phyloP scores from a whole-genome alignment of 2,329 filamentous ascomycete species.

The Penicillium olsonii region DNA sequence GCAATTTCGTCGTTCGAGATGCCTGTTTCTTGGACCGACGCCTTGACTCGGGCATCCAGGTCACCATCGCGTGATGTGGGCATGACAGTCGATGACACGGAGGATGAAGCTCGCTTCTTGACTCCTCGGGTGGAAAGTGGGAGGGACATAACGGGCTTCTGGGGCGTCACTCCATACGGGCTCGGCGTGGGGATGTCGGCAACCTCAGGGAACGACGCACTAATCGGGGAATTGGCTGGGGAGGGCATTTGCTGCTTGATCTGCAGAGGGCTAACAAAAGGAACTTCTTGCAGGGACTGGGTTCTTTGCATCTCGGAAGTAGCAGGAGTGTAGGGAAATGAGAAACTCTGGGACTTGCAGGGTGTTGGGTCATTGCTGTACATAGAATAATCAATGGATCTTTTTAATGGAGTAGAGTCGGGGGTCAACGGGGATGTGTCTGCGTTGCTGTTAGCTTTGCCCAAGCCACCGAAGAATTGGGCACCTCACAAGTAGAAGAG shows the following conservation, averaged over 20 bases:
- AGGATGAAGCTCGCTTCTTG: conserved; percentile 22
- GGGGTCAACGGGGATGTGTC: conserved; percentile 61
- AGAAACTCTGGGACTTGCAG: conserved; percentile 38
- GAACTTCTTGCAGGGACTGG: conserved; percentile 49
- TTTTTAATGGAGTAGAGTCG: conserved; percentile 60
- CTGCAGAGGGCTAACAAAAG: conserved; percentile 33
- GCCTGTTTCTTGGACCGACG: conserved; percentile 74
- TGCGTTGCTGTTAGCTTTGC: neutral
- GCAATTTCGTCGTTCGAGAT: conserved; percentile 84
- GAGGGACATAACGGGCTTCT: conserved; percentile 33
- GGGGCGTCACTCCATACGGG: conserved; percentile 24
- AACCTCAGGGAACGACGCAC: conserved; percentile 55
- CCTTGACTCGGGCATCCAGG: conserved; percentile 58
- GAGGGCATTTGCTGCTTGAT: conserved; percentile 54
- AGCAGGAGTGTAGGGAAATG: conserved; percentile 34
- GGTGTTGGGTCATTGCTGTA: conserved; percentile 45
- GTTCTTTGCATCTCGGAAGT: conserved; percentile 47
- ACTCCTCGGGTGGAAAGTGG: conserved; percentile 26
- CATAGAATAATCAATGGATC: conserved; percentile 39
- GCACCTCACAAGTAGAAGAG: conserved; percentile 47
- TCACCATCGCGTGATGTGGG: conserved; percentile 51
- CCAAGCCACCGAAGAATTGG: too few relatives aligned
- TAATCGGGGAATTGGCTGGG: conserved; percentile 53
- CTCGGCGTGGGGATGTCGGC: conserved; percentile 43
- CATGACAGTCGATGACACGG: conserved; percentile 31